A percentile compares a stretch with the other conserved stretches of the same genome.
Conservation (phyloP, 106 monocot genomes). For the Allium fistulosum region DNA sequence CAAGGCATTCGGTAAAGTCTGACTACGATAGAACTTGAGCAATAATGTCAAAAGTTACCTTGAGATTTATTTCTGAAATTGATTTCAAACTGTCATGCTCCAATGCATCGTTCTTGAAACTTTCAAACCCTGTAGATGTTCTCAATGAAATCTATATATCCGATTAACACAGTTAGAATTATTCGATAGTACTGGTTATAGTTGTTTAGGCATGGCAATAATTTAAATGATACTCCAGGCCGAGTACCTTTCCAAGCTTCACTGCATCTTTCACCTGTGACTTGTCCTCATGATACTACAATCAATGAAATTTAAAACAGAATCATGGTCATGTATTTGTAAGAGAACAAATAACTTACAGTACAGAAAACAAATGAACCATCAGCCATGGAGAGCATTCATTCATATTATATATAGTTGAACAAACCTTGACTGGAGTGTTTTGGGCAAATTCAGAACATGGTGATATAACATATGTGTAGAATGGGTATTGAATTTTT, state of each 20-base stretch:
- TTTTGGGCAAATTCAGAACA: too few species aligned
- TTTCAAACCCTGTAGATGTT: slow-evolving; percentile 45
- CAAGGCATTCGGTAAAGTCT: not conserved
- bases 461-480: too few species aligned
- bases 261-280: slow-evolving; percentile 57
- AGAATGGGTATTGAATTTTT: too few species aligned
- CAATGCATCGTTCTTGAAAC: slow-evolving; percentile 36
- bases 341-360: not conserved
- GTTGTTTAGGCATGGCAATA: too few species aligned
- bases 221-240: too few species aligned
- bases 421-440: too few species aligned
- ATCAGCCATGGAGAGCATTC: too few species aligned
- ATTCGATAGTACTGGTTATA: too few species aligned
- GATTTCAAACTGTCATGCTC: slow-evolving; percentile 28
- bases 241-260: slow-evolving; percentile 54
- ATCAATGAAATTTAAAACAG: slow-evolving; percentile 1
- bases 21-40: too few species aligned
- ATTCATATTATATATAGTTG: too few species aligned
- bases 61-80: slow-evolving; percentile 74
- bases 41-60: slow-evolving; percentile 27
- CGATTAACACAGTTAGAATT: not conserved
- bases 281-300: slow-evolving; percentile 74
- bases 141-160: slow-evolving; percentile 45
- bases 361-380: not conserved
- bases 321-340: not conserved